Base-by-base conservation (phyloP, 257 asterid species). In the Cruciata laevipes region DNA sequence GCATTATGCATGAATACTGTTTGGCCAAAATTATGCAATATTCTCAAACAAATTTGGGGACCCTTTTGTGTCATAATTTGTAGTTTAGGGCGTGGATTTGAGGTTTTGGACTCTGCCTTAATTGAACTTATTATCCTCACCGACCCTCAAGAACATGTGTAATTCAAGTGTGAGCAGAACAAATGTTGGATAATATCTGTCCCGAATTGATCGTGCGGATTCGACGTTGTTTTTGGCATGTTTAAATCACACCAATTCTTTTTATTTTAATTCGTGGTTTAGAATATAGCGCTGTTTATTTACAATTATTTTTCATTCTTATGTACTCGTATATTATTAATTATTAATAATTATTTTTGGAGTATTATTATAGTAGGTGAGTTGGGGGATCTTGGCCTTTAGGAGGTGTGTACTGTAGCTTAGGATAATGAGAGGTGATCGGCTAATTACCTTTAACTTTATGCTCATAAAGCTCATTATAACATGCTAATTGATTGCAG, bases 31-130 rank as follows among this genome's bases (percentile, higher is more conserved):
- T 4, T 33, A 33, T 33, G 30, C 30, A 1, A 42, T 2, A 42
- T 42, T 13, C 51, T 42, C 60, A 67, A 66, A 63, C 53, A 69
- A 69, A 66, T 66, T 63, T 70, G 77, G 82, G 85, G 76, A 20
- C 80, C 77, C 66, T 61, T 61, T 72, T 59, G 65, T 47, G 66
- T 73, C 88, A 77, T 79, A 65, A 85, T 78, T 74, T 64, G 80
- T 67, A 71, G 71, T 76, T 78, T 68, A 72, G 79, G 60, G 72
- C 59, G 71, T 73, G 75, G 59, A 71, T 52, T 52, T 63, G 32
- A 61, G 23, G 44, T 61, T 61, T 61, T 61, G 66, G 66, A 61
- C 65, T 17, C 6, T 47, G 31, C 63, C 53, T 66, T 49, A 68
- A 69, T 47, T 47, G 21, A 47, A 47, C 20, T 47, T 47, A 47